Evolutionary conservation across 371 early-diverging fungal species (phyloP).

Genomic region (Mucor circinelloides): DNA sequence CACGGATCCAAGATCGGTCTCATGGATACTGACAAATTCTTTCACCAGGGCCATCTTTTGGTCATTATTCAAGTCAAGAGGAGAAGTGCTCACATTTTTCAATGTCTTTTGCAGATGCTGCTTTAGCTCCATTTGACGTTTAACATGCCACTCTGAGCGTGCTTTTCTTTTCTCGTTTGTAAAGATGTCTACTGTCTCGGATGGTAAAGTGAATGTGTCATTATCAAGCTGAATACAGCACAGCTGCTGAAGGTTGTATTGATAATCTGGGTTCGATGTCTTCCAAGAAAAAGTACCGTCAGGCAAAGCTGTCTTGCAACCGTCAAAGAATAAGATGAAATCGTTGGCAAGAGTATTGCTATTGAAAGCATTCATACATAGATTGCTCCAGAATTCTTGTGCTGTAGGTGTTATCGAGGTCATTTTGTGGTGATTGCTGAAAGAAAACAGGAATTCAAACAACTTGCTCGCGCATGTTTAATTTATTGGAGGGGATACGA

Average conservation of each 20-base stretch:
- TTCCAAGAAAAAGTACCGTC: background rate
- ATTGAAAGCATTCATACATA: constrained; percentile 29
- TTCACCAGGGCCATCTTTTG: constrained; percentile 23
- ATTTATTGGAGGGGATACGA: background rate
- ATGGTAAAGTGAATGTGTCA: constrained; percentile 6
- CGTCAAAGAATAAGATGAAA: constrained; percentile 30
- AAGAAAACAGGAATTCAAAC: background rate
- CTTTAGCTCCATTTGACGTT: constrained; percentile 18
- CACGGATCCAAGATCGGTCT: constrained; percentile 21
- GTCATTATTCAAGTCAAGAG: background rate
- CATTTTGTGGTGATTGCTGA: background rate
- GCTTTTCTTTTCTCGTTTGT: constrained; percentile 16
- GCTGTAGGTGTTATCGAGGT: background rate
- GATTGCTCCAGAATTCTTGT: constrained; percentile 20
- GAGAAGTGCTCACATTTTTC: background rate
- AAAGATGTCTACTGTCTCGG: background rate
- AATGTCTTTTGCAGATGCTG: constrained; percentile 17
- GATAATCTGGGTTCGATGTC: background rate
- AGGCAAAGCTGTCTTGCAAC: background rate
- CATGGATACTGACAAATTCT: constrained; percentile 17
- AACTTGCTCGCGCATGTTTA: background rate
- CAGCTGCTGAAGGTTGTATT: background rate
- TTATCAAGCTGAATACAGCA: background rate
- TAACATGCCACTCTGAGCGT: constrained; percentile 30
- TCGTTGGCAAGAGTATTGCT: constrained; percentile 24